Evolutionary conservation across 371 early-diverging fungal genomes (phyloP).

Genomic region (Globomyces sp.): DNA sequence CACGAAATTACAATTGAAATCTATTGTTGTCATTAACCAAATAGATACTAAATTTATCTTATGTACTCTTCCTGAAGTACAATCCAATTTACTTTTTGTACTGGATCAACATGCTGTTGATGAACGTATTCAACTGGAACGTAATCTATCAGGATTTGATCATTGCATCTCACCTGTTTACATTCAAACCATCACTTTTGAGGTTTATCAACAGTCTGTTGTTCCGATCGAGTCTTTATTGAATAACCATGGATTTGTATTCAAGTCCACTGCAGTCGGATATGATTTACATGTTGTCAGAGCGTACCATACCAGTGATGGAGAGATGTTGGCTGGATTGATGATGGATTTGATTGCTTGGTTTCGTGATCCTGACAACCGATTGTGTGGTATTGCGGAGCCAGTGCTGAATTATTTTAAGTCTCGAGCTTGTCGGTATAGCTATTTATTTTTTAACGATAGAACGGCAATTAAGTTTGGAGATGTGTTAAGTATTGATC

Average conservation of each 20-base stretch:
- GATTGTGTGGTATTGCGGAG: constrained; percentile 51
- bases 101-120: constrained; percentile 88
- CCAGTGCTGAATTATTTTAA: constrained; percentile 66
- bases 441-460: neutral
- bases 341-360: no score
- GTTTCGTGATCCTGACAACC: no score
- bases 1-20: neutral
- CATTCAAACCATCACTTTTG: no score
- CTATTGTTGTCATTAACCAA: constrained; percentile 57
- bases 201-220: no score
- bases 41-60: constrained; percentile 68
- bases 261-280: no score
- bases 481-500: constrained; percentile 47
- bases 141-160: constrained; percentile 42
- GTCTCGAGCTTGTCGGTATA: constrained; percentile 75
- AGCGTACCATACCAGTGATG: no score
- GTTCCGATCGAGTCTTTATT: no score
- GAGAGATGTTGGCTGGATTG: no score
- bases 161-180: constrained; percentile 3
- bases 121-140: constrained; percentile 73
- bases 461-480: constrained; percentile 79
- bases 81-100: constrained; percentile 40
- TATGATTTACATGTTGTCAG: no score
- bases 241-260: no score
- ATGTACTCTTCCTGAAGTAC: constrained; percentile 26